Base-by-base conservation (phyloP, 768 basidiomycete species). In the Mrakia frigida region DNA sequence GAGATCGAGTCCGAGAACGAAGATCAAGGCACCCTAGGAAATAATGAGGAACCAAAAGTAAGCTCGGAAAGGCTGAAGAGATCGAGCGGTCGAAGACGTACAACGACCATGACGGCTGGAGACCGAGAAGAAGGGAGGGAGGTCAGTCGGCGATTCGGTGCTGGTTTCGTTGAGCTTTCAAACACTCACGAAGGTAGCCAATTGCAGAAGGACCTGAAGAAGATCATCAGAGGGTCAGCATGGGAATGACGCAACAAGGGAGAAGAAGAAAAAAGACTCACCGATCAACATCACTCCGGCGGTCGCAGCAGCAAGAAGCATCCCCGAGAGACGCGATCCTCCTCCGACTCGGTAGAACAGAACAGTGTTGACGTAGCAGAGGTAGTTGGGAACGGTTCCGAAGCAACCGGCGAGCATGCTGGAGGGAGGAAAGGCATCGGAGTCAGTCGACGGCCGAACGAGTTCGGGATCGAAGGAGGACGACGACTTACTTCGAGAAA, bases 1-100 rank as follows among this genome's bases (percentile, higher is more conserved):
- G 53, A 99, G 88, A 79, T 98, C 96, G 70, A 98, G 88, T 0
- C 95, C 97, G 46, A 98, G 87, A 13, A 97, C 94, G 79, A 94
- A 95, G 78, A 98, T 98, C 74, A 99, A 86, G 2, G 93, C 90
- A 0, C 90, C 90, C 56, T 56, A 56, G n/a, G n/a, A 56, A 14
- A n/a, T 9, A 7, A 7, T 1, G n/a, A 56, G n/a, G 56, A 28
- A 10, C 5, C n/a, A 18, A 14, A 18, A 50, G 46, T 28, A n/a
- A 56, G 6, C 16, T 18, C 5, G 3, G 25, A 28, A 9, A 6
- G 5, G 6, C 1, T 3, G 28, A 28, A 28, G n/a, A 28, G 56
- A 13, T 2, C 1, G 23, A 56, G 25, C 1, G 52, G 52, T 21
- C 3, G 23, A 3, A 21, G 13, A 56, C 56, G 56, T 14, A 56